Evolutionary conservation across 306 rosid species (phyloP), one percentile per base, ranked within the genome.

Genomic region (Fragaria nilgerrensis): DNA sequence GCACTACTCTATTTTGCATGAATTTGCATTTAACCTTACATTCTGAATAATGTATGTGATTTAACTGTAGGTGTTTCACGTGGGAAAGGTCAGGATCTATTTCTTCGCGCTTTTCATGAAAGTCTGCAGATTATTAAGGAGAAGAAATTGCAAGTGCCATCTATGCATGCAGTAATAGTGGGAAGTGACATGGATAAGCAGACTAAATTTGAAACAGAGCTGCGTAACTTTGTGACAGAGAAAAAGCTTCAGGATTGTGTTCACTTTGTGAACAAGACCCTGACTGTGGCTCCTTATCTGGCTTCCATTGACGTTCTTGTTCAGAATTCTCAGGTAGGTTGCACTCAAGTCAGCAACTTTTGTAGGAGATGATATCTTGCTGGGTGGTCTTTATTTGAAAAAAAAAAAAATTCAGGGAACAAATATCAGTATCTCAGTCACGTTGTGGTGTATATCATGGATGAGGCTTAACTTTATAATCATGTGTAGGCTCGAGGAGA

Each of bases 31-130:
- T 68, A 4, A 34, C 27, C 22, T 27, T 22, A 63, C 71, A 58
- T 69, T 47, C 75, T 86, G 75, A 85, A 56, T 72, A 13, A 74
- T 19, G 32, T 41, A 68, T 1, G 72, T 78, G 68, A 50, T 69
- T 50, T 72, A 79, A 75, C 47, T 81, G 82, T 86, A 92, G 98
- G 98, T 86, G 97, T 92, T 76, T 95, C 98, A 27, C 92, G 96
- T 22, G 98, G 96, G 67, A 95, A 95, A 85, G 97, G 97, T 59
- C 97, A 92, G 87, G 97, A 95, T 86, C 90, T 92, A 55, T 95
- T 95, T 92, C 97, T 92, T 27, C 89, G 83, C n/a, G 81, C 99
- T 62, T 92, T 95, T 75, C 67, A 87, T 82, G 88, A 88, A 67
- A 88, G 96, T 82, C 75, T 92, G 89, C 90, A 81, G 78, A 39